These are phyloP conservation scores for Nidula niveotomentosa DNA, from an alignment of 1,284 basidiomycete species.

Conservation along the genomic window DNA sequence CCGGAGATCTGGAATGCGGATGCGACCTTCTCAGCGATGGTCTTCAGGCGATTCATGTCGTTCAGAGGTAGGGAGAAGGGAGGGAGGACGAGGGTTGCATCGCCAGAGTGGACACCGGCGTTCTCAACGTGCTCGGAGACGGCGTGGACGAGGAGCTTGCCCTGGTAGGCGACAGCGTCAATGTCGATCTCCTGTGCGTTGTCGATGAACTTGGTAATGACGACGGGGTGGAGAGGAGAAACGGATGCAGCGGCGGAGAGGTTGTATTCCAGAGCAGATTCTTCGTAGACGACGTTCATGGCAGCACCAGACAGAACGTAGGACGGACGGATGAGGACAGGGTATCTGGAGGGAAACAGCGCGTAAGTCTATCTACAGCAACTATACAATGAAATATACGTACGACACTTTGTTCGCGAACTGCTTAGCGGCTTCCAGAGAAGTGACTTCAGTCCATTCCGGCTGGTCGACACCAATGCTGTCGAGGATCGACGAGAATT, in stretches of 20 bases:
- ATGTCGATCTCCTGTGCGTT: constrained; percentile 98
- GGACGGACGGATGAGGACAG: constrained; percentile 94
- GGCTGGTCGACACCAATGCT: constrained; percentile 97
- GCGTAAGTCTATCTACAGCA: neutral
- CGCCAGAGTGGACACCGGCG: constrained; percentile 98
- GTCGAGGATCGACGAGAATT: constrained; percentile 97
- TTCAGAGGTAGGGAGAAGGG: constrained; percentile 80
- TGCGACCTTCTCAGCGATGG: constrained; percentile 94
- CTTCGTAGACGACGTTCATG: constrained; percentile 99
- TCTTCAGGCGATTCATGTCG: constrained; percentile 89
- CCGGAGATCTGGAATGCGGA: constrained; percentile 95
- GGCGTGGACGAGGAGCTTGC: constrained; percentile 93
- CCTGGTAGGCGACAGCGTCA: constrained; percentile 95
- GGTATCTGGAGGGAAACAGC: constrained; percentile 58
- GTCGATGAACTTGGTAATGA: constrained; percentile 99
- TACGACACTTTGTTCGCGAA: constrained; percentile 87
- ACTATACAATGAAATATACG: constrained; percentile 18
- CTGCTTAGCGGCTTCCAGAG: constrained; percentile 87
- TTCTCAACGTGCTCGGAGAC: constrained; percentile 99
- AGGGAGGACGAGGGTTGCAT: constrained; percentile 97
- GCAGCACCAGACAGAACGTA: constrained; percentile 99
- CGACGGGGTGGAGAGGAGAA: constrained; percentile 96
- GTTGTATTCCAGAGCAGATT: constrained; percentile 87
- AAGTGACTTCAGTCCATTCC: constrained; percentile 92
- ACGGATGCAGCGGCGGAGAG: constrained; percentile 94